A percentile compares a stretch with the other conserved stretches of the same genome.
Conservation (phyloP, 768 basidiomycete genomes). For the Mycena galericulata region DNA sequence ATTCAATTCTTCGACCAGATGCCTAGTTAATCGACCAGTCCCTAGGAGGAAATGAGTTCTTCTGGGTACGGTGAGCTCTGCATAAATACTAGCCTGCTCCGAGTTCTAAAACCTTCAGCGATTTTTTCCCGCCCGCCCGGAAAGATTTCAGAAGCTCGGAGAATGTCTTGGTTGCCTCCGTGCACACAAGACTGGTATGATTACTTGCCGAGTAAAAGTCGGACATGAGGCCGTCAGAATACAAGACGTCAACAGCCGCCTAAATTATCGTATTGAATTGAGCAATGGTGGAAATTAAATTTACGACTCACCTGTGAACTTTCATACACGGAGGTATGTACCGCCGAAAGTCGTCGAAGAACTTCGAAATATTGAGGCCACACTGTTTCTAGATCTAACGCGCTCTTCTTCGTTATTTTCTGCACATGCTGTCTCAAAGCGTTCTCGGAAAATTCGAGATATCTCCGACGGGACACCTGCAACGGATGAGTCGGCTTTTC, state of each 20-base stretch:
- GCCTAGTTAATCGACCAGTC: conserved; percentile 6
- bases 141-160: conserved; percentile 2
- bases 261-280: too few species aligned
- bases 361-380: conserved; percentile 24
- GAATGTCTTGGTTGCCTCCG: not conserved
- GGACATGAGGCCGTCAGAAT: conserved; percentile 22
- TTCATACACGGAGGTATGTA: conserved; percentile 14
- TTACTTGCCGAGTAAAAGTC: conserved; percentile 1
- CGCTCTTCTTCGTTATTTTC: not conserved
- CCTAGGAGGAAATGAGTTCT: not conserved
- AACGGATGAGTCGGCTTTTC: too few species aligned
- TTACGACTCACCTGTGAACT: conserved; percentile 15
- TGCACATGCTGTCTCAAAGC: not conserved
- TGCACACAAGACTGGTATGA: conserved; percentile 10
- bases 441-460: too few species aligned
- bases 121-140: not conserved
- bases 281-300: too few species aligned
- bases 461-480: too few species aligned
- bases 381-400: not conserved
- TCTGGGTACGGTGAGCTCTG: too few species aligned
- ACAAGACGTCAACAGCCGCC: conserved; percentile 11
- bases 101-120: conserved; percentile 19
- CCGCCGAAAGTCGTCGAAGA: not conserved
- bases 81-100: conserved; percentile 10
- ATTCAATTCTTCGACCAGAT: conserved; percentile 17